Evolutionary conservation across 257 asterid species (phyloP).

Genomic region (Ophiorrhiza pumila): DNA sequence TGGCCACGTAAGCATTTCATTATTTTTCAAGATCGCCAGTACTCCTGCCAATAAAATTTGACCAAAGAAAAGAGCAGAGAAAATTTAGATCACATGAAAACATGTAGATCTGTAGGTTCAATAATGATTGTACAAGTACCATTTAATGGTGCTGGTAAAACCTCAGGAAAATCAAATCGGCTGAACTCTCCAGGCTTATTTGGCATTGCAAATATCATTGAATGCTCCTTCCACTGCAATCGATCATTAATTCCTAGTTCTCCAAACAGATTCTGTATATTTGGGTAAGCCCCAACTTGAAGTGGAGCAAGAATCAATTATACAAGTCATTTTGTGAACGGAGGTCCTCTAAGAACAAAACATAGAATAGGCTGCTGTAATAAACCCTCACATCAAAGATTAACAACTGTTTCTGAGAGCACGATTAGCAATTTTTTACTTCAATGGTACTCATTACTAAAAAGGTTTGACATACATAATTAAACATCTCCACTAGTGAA

Average conservation of each 20-base stretch:
- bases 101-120: not conserved
- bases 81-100: not conserved
- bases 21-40: constrained; percentile 90
- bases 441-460: not conserved
- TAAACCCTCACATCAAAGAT: not conserved
- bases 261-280: constrained; percentile 95
- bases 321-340: constrained; percentile 19
- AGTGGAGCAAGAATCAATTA: constrained; percentile 42
- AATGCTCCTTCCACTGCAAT: constrained; percentile 97
- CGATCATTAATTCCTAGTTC: constrained; percentile 92
- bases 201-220: constrained; percentile 99
- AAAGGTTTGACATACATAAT: not conserved
- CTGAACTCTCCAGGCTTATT: constrained; percentile 95
- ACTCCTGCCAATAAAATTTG: constrained; percentile 49
- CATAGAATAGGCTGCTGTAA: not conserved
- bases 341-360: not conserved
- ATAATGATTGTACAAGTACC: constrained; percentile 35
- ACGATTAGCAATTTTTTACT: constrained; percentile 10
- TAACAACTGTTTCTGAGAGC: not conserved
- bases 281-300: constrained; percentile 99
- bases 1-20: constrained; percentile 97
- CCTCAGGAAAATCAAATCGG: constrained; percentile 87
- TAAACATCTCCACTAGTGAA: constrained; percentile 12
- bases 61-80: not conserved
- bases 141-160: constrained; percentile 83